These are phyloP conservation scores for Pichia sp. DNA, from an alignment of 1,139 yeast genomes.

Conservation along the genomic window DNA sequence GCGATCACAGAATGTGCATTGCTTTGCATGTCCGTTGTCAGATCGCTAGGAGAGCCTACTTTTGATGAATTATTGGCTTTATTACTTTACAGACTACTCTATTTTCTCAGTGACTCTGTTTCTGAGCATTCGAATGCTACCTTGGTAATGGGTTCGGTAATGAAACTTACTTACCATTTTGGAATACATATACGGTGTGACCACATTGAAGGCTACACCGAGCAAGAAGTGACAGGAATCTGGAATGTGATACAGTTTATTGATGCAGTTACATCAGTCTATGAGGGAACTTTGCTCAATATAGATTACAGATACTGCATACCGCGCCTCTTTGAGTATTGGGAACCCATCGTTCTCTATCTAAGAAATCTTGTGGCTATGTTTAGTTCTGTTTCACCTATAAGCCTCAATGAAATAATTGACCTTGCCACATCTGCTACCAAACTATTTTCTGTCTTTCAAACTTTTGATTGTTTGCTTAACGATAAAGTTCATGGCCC, in stretches of 20 bases:
- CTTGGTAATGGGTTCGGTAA: neutral
- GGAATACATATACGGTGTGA: conserved; percentile 9
- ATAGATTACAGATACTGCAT: conserved; percentile 18
- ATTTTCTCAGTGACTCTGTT: conserved; percentile 6
- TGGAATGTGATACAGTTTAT: conserved; percentile 15
- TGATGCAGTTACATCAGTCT: conserved; percentile 15
- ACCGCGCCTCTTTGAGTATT: conserved; percentile 6
- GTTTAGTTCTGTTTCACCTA: conserved; percentile 13
- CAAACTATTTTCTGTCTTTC: conserved; percentile 7
- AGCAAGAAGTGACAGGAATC: conserved; percentile 6
- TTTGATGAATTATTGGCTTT: conserved; percentile 13
- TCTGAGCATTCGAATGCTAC: conserved; percentile 14
- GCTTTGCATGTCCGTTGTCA: conserved; percentile 9
- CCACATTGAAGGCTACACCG: conserved; percentile 5
- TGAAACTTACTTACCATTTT: conserved; percentile 4
- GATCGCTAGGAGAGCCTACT: conserved; percentile 13
- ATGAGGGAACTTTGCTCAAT: conserved; percentile 16
- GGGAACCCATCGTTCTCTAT: conserved; percentile 5
- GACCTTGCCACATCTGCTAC: conserved; percentile 8
- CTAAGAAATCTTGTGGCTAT: conserved; percentile 10
- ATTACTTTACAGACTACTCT: conserved; percentile 7
- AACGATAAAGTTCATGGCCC: neutral
- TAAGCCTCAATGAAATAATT: conserved; percentile 14
- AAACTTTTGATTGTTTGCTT: conserved; percentile 11
- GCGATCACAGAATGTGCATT: conserved; percentile 3